These are phyloP conservation scores for Metschnikowia hibisci DNA, from an alignment of 805 yeast genomes.

Conservation along the genomic window DNA sequence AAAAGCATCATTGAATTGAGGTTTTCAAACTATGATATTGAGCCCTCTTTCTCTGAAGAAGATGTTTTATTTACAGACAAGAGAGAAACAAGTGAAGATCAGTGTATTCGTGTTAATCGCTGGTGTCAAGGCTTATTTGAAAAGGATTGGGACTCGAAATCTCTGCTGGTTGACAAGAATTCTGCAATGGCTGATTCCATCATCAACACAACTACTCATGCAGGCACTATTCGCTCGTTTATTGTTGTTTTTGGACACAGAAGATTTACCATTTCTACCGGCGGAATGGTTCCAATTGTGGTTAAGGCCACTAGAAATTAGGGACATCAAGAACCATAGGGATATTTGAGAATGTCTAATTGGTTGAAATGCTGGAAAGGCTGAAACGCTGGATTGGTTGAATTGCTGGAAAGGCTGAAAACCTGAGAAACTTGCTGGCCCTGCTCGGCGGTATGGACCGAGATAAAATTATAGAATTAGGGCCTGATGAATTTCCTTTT, in stretches of 20 bases:
- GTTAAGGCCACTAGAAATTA: conserved; percentile 39
- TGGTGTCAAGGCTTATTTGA: conserved; percentile 39
- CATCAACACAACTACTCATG: conserved; percentile 54
- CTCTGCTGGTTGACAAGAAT: conserved; percentile 19
- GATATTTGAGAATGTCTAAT: too few species aligned
- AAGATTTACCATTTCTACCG: conserved; percentile 56
- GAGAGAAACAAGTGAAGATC: conserved; percentile 49
- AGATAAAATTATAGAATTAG: too few species aligned
- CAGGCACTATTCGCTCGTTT: conserved; percentile 54
- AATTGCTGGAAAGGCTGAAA: too few species aligned
- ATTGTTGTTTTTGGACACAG: conserved; percentile 53
- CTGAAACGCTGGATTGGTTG: too few species aligned
- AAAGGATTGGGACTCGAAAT: conserved; percentile 18
- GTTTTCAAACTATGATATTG: conserved; percentile 38
- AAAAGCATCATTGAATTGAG: conserved; percentile 36
- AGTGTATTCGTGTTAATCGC: conserved; percentile 44
- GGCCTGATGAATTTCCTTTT: too few species aligned
- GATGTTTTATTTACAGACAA: conserved; percentile 45
- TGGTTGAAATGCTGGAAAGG: too few species aligned
- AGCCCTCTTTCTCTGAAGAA: conserved; percentile 44
- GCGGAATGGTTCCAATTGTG: conserved; percentile 61
- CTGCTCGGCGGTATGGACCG: too few species aligned
- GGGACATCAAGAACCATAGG: too few species aligned
- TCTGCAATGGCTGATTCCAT: conserved; percentile 20
- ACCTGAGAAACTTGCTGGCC: too few species aligned